Percentiles rank a stretch among this genome's conserved stretches.
These are phyloP conservation scores for Thermoascus crustaceus DNA, from an alignment of 2,329 filamentous ascomycete species.

Conservation along the genomic window DNA sequence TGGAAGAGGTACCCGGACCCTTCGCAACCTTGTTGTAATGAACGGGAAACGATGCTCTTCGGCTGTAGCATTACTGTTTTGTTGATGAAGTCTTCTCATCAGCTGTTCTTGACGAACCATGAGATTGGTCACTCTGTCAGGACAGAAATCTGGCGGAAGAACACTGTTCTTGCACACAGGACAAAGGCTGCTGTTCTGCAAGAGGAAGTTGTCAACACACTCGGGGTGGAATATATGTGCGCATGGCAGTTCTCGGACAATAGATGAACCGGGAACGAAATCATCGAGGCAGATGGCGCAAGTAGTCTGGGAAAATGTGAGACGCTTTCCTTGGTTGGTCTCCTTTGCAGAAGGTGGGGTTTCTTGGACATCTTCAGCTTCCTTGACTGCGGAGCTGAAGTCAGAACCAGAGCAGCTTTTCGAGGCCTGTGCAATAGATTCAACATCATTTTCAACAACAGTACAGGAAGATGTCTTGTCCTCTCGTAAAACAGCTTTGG, in stretches of 20 bases:
- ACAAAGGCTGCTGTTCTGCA: conserved; percentile 73
- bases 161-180: conserved; percentile 83
- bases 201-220: conserved; percentile 81
- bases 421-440: background rate
- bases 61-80: background rate
- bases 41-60: background rate
- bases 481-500: conserved; percentile 4
- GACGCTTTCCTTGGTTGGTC: conserved; percentile 10
- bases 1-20: background rate
- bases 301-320: conserved; percentile 60
- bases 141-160: conserved; percentile 60
- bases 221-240: conserved; percentile 88
- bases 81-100: conserved; percentile 36
- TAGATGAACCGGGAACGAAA: conserved; percentile 60
- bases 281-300: conserved; percentile 88
- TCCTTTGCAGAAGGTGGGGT: background rate
- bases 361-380: background rate
- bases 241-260: conserved; percentile 79
- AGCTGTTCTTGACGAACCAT: conserved; percentile 79
- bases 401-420: background rate
- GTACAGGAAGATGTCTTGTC: background rate
- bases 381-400: background rate
- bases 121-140: conserved; percentile 63
- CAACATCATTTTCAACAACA: conserved; percentile 3
- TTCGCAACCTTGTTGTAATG: too few relatives aligned